Percentiles rank a stretch among this genome's conserved stretches.
These are phyloP conservation scores for Vachellia pachyceras DNA, from an alignment of 306 rosid genomes.

Conservation along the genomic window DNA sequence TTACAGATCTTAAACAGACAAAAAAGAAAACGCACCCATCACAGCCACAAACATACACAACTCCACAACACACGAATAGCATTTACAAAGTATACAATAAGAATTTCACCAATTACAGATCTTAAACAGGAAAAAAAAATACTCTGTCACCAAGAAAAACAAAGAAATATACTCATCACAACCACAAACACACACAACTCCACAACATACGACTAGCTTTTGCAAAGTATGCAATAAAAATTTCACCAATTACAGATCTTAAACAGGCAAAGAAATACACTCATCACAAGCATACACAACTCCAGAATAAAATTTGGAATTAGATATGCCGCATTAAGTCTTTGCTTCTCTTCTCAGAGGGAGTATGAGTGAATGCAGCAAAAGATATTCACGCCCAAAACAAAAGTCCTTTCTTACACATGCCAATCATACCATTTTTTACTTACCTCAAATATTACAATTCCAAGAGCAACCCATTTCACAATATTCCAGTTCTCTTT, in stretches of 20 bases:
- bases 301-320: constrained; percentile 8
- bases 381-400: constrained; percentile 32
- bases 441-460: constrained; percentile 84
- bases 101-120: not conserved
- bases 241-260: not conserved
- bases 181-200: constrained; percentile 19
- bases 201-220: not conserved
- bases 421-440: constrained; percentile 21
- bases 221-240: not conserved
- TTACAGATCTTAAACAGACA: not conserved
- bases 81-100: not conserved
- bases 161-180: constrained; percentile 3
- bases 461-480: constrained; percentile 94
- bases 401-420: constrained; percentile 11
- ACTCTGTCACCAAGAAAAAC: not conserved
- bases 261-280: constrained; percentile 17
- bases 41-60: constrained; percentile 13
- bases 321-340: not conserved
- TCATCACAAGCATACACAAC: constrained; percentile 24
- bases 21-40: constrained; percentile 7
- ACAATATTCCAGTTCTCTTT: constrained; percentile 75
- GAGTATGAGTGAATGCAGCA: constrained; percentile 22
- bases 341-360: constrained; percentile 25
- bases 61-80: not conserved
- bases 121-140: constrained; percentile 6